Percentiles rank a stretch among this genome's conserved stretches.
Conservation (phyloP, 2,329 filamentous ascomycete genomes). For the Talaromyces pinophilus region DNA sequence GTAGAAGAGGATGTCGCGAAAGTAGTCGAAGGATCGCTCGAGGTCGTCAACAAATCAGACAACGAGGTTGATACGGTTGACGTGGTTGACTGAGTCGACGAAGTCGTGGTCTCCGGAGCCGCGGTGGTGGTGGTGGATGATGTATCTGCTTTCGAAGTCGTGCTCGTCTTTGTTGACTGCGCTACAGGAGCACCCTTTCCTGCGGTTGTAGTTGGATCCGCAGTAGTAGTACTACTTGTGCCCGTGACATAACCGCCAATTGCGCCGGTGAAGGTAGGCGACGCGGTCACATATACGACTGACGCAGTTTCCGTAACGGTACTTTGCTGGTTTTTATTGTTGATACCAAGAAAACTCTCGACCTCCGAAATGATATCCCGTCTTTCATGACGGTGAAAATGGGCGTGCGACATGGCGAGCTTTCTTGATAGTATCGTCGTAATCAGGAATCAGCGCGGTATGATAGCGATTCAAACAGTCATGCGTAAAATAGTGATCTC, state of each 20-base stretch:
- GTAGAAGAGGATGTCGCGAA: slow-evolving; percentile 20
- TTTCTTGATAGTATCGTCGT: background rate
- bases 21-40: slow-evolving; percentile 19
- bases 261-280: slow-evolving; percentile 54
- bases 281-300: slow-evolving; percentile 55
- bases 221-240: slow-evolving; percentile 17
- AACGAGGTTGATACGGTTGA: slow-evolving; percentile 12
- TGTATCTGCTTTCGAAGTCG: slow-evolving; percentile 1
- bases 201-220: slow-evolving; percentile 16
- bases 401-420: slow-evolving; percentile 21
- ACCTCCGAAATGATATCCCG: slow-evolving; percentile 15
- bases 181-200: slow-evolving; percentile 24
- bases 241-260: slow-evolving; percentile 52
- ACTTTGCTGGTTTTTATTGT: background rate
- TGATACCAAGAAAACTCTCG: slow-evolving; percentile 16
- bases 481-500: background rate
- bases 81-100: slow-evolving; percentile 8
- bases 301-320: slow-evolving; percentile 22
- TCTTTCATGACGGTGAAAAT: slow-evolving; percentile 17
- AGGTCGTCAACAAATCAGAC: slow-evolving; percentile 14
- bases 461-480: background rate
- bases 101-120: slow-evolving; percentile 4
- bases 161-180: slow-evolving; percentile 10
- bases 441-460: background rate
- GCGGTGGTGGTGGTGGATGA: slow-evolving; percentile 4